These are phyloP conservation scores for Saccharomyces hybrid DNA, from an alignment of 1,139 yeast species.

Conservation along the genomic window DNA sequence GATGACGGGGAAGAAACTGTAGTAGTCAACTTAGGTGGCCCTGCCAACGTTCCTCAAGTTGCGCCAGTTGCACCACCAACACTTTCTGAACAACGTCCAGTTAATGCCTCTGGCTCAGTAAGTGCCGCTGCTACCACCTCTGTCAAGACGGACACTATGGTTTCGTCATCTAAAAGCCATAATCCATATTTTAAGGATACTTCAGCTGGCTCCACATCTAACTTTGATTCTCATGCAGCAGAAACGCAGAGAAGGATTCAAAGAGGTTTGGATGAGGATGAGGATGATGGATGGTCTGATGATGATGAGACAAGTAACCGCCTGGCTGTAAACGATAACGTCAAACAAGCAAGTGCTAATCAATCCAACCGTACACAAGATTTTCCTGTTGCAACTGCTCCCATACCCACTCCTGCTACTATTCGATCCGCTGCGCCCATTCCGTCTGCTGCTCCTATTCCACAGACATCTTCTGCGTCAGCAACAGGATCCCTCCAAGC, in stretches of 20 bases:
- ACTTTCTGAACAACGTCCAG: background rate
- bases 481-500: background rate
- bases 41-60: conserved; percentile 22
- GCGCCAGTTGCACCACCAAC: conserved; percentile 6
- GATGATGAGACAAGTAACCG: conserved; percentile 43
- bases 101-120: background rate
- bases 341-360: conserved; percentile 12
- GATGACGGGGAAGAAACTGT: conserved; percentile 9
- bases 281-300: conserved; percentile 53
- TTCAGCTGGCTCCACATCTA: conserved; percentile 27
- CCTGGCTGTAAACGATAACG: conserved; percentile 22
- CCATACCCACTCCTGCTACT: too few species aligned
- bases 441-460: conserved; percentile 40
- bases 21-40: background rate
- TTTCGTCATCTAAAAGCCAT: conserved; percentile 3
- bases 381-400: conserved; percentile 11
- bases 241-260: conserved; percentile 61
- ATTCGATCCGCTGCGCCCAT: conserved; percentile 42
- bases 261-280: conserved; percentile 43
- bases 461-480: conserved; percentile 12
- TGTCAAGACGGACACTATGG: background rate
- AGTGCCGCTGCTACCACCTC: too few species aligned
- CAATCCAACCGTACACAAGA: conserved; percentile 23
- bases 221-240: conserved; percentile 48
- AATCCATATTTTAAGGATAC: conserved; percentile 13